phyloP scores from a whole-genome alignment of 306 rosid species.

The Citrullus amarus region DNA sequence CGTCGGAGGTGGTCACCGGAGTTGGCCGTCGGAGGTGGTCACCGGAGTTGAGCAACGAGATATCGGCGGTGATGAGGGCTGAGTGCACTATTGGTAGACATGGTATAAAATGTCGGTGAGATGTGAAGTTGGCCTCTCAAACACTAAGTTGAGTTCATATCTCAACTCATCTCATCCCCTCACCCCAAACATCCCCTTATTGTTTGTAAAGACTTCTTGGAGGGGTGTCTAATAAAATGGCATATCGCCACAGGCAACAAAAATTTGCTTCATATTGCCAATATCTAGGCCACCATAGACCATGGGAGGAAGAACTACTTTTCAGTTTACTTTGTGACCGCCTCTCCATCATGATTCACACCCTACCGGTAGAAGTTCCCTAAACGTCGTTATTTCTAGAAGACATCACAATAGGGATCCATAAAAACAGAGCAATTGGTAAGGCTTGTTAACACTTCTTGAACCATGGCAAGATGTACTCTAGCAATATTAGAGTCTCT shows the following conservation, averaged over 20 bases:
- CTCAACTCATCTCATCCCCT: no score
- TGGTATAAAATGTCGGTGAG: no score
- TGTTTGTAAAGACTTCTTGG: no score
- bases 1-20: no score
- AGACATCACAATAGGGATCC: background rate
- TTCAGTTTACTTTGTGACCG: background rate
- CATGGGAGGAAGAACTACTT: background rate
- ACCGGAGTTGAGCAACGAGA: no score
- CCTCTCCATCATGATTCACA: background rate
- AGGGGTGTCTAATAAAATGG: no score
- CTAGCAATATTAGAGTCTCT: background rate
- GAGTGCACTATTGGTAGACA: no score
- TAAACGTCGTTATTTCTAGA: background rate
- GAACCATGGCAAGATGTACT: background rate
- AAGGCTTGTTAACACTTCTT: background rate
- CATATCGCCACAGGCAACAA: background rate
- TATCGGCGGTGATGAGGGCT: no score
- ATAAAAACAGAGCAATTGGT: background rate
- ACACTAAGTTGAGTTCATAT: no score
- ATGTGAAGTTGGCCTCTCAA: no score
- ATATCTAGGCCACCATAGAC: background rate
- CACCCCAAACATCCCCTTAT: no score
- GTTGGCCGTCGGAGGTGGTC: no score
- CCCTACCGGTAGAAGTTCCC: background rate
- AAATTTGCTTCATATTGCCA: background rate